Conservation (phyloP, 108 stramenopile species). For the Chaetoceros muelleri region DNA sequence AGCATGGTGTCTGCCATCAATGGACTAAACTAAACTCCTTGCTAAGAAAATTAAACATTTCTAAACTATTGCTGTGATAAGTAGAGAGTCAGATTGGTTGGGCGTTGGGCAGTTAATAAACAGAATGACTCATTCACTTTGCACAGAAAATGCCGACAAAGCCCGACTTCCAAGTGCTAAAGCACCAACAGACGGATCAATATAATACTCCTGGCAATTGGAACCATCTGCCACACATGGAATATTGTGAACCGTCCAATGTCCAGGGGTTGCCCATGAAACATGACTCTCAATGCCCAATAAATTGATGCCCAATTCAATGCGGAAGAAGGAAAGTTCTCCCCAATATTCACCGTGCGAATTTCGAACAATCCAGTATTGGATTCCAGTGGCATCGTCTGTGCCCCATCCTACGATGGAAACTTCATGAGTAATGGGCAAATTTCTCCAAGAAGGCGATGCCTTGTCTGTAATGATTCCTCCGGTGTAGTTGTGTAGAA, state of each 20-base stretch:
- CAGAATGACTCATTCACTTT: no score
- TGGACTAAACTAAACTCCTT: no score
- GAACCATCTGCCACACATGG: slow-evolving; percentile 61
- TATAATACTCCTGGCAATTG: slow-evolving; percentile 33
- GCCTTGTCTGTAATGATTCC: slow-evolving; percentile 38
- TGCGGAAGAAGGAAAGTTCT: slow-evolving; percentile 58
- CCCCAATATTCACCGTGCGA: slow-evolving; percentile 58
- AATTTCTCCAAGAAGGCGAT: slow-evolving; percentile 15
- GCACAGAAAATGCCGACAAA: no score
- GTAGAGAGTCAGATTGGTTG: no score
- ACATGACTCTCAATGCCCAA: slow-evolving; percentile 67
- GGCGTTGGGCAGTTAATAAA: no score
- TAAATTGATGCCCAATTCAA: slow-evolving; percentile 55
- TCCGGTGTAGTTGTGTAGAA: slow-evolving; percentile 30
- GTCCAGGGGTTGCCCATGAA: slow-evolving; percentile 73
- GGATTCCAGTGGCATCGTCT: slow-evolving; percentile 15
- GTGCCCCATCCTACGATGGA: slow-evolving; percentile 63
- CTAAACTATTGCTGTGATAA: no score
- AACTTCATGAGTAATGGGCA: slow-evolving; percentile 44
- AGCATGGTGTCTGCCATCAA: no score
- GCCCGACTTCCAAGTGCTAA: no score
- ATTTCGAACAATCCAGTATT: slow-evolving; percentile 89
- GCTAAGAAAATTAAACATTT: no score
- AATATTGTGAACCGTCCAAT: slow-evolving; percentile 49
- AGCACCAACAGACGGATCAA: slow-evolving; percentile 37